Evolutionary conservation across 352 stramenopile species (phyloP).

Genomic region (Globisporangium cylindrosporum): DNA sequence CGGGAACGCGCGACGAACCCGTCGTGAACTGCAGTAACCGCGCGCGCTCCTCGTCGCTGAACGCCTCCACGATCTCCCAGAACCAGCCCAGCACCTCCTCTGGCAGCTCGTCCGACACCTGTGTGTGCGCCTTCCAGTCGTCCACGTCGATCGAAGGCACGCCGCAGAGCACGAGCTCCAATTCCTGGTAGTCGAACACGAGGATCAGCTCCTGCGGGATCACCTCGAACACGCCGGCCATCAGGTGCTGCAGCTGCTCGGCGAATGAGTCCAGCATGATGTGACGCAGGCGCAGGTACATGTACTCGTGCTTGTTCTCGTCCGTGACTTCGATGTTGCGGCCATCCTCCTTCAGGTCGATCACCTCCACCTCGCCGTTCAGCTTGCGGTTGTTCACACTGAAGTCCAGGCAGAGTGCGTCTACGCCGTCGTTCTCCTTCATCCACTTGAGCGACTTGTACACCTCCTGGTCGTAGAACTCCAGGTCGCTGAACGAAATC

Average conservation of each 20-base stretch:
- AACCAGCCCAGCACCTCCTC: slow-evolving; percentile 77
- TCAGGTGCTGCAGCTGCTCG: slow-evolving; percentile 91
- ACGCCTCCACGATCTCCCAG: slow-evolving; percentile 54
- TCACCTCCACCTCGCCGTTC: slow-evolving; percentile 69
- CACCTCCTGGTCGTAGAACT: slow-evolving; percentile 87
- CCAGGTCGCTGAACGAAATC: slow-evolving; percentile 88
- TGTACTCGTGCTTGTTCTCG: slow-evolving; percentile 97
- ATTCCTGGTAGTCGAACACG: slow-evolving; percentile 82
- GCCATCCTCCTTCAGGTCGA: slow-evolving; percentile 84
- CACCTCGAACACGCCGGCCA: slow-evolving; percentile 96
- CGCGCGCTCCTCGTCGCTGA: slow-evolving; percentile 54
- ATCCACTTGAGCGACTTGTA: slow-evolving; percentile 84
- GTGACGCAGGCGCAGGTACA: slow-evolving; percentile 94
- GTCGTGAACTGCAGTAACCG: slow-evolving; percentile 58
- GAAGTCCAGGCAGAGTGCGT: slow-evolving; percentile 75
- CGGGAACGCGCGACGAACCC: slow-evolving; percentile 49
- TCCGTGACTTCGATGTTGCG: slow-evolving; percentile 89
- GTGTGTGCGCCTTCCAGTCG: slow-evolving; percentile 82
- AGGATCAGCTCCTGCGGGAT: slow-evolving; percentile 89
- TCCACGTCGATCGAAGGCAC: slow-evolving; percentile 80
- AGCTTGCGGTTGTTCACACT: slow-evolving; percentile 79
- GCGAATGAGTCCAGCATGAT: slow-evolving; percentile 93
- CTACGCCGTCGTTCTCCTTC: slow-evolving; percentile 80
- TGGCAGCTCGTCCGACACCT: slow-evolving; percentile 84
- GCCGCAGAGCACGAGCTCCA: slow-evolving; percentile 79